Evolutionary conservation across 495 filamentous ascomycete genomes (phyloP), one percentile per base, ranked within the genome.

Genomic region (Trichoderma erinaceum): DNA sequence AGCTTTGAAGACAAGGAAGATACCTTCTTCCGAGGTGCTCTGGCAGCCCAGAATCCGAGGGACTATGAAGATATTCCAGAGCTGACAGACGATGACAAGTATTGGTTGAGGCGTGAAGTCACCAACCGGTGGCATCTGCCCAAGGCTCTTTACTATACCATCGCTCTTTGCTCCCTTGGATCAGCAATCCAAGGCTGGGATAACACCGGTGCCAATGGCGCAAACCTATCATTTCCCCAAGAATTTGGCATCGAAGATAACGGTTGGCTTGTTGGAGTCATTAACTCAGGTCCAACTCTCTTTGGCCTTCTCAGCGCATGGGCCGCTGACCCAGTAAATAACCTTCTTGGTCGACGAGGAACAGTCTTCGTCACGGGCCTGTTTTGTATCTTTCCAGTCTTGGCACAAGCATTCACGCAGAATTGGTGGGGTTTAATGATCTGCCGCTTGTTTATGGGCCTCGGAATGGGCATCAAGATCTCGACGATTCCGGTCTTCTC

Each of bases 121-220:
- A 77, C 79, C 1, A 83, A 87, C 66, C 83, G 83, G 68, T 88
- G 87, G 86, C 75, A 78, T 29, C 82, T 86, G 63, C 85, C 86
- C 41, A 81, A 74, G 75, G 72, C 75, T 69, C 77, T 88, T 1
- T 88, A 87, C 73, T 85, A 83, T 69, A 77, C 87, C 32, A 81
- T 84, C 64, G 75, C 65, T 35, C 75, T 86, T 69, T 75, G 82
- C 75, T 68, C 70, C 27, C 70, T 77, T 44, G 78, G 73, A 4
- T 76, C 79, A 27, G 78, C 76, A 27, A 73, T 76, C 29, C 79
- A 80, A 21, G 72, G 73, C 27, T 75, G 72, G 74, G 70, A 75
- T 74, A 72, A 78, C 46, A 73, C 73, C 16, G 77, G 78, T 46
- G 73, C 75, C 29, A 78, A 79, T 68, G 78, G 75, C 21, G 78